Conservation (phyloP, 2,329 filamentous ascomycete genomes). For the Hymenoscyphus scutula region DNA sequence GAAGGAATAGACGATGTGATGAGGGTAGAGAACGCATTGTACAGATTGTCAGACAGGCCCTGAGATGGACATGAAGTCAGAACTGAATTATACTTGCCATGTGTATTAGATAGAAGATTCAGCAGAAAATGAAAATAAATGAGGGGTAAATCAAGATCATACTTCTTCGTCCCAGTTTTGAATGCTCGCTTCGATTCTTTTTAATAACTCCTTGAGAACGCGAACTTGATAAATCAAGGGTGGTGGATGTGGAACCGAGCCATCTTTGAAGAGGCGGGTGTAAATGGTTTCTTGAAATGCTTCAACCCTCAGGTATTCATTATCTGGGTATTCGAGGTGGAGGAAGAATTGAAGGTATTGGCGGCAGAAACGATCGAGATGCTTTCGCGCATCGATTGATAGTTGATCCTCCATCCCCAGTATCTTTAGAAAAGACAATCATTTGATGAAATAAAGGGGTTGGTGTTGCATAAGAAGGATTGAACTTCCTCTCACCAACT, state of each 20-base stretch:
- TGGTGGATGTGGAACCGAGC: conserved; percentile 54
- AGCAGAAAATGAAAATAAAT: background rate
- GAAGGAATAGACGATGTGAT: conserved; percentile 62
- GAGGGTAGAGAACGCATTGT: conserved; percentile 64
- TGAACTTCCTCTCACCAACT: background rate
- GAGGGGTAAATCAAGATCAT: conserved; percentile 41
- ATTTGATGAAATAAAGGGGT: background rate
- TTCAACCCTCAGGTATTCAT: conserved; percentile 55
- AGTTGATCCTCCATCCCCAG: conserved; percentile 31
- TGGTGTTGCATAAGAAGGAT: background rate
- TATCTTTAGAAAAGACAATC: conserved; percentile 15
- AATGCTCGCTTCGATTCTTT: conserved; percentile 70
- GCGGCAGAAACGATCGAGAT: conserved; percentile 56
- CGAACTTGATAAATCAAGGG: conserved; percentile 68
- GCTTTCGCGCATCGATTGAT: conserved; percentile 31
- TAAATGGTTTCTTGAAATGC: conserved; percentile 67
- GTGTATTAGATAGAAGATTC: background rate
- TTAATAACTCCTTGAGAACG: conserved; percentile 70
- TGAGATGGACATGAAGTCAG: conserved; percentile 42
- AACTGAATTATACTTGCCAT: conserved; percentile 14
- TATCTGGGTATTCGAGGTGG: conserved; percentile 61
- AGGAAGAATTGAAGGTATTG: conserved; percentile 79
- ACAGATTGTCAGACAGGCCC: conserved; percentile 82
- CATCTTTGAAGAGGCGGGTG: conserved; percentile 61
- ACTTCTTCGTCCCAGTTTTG: conserved; percentile 85